These are phyloP conservation scores for Lasiosphaeria hispida DNA, from an alignment of 495 filamentous ascomycete genomes.

Conservation along the genomic window DNA sequence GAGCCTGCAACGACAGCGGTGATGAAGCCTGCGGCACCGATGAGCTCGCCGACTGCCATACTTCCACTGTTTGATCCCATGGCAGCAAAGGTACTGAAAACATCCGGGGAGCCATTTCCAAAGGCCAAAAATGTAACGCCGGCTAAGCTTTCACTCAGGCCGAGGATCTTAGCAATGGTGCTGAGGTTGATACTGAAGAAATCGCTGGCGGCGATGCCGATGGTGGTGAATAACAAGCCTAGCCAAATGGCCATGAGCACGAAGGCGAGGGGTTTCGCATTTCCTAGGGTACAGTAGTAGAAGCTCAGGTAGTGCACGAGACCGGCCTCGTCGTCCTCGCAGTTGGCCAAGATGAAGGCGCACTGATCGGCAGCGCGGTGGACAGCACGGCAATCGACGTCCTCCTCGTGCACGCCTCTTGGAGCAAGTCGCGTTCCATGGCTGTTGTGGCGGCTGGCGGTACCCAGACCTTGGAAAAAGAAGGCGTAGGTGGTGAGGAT, in stretches of 20 bases:
- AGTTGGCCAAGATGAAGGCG: constrained; percentile 78
- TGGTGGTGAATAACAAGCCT: constrained; percentile 89
- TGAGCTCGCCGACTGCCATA: constrained; percentile 90
- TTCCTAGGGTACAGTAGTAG: constrained; percentile 80
- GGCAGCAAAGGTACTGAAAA: constrained; percentile 97
- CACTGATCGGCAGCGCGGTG: constrained; percentile 78
- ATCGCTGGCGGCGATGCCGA: constrained; percentile 97
- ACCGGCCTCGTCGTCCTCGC: constrained; percentile 84
- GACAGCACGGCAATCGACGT: constrained; percentile 72
- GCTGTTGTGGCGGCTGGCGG: not conserved
- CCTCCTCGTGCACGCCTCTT: constrained; percentile 11
- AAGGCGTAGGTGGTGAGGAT: constrained; percentile 36
- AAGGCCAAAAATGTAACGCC: constrained; percentile 97
- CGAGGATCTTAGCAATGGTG: constrained; percentile 81
- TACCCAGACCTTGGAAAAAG: constrained; percentile 17
- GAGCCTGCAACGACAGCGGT: constrained; percentile 96
- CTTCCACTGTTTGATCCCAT: constrained; percentile 96
- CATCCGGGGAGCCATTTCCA: constrained; percentile 98
- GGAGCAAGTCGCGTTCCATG: not conserved
- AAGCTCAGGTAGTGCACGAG: constrained; percentile 84
- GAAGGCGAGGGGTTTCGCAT: constrained; percentile 75
- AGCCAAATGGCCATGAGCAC: constrained; percentile 76
- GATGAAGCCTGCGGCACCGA: constrained; percentile 95
- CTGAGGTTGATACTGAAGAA: constrained; percentile 97
- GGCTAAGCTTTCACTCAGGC: constrained; percentile 92